Conservation (phyloP, 768 basidiomycete species). For the Leccinum broughii region DNA sequence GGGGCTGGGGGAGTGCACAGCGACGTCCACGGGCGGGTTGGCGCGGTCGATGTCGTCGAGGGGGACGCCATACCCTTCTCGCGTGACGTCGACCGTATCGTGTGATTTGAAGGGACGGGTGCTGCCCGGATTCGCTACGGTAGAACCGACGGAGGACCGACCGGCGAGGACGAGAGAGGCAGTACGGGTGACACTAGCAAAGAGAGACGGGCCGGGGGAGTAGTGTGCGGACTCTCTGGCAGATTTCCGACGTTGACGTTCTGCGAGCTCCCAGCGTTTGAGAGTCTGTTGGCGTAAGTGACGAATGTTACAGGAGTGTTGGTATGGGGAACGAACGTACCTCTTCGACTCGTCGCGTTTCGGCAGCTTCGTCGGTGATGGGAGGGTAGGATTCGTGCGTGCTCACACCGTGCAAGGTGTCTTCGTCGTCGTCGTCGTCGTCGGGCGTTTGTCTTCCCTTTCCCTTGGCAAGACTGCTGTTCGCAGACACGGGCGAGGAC, state of each 20-base stretch:
- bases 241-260: constrained; percentile 72
- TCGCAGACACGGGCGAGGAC: constrained; percentile 12
- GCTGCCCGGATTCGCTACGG: constrained; percentile 28
- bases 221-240: constrained; percentile 55
- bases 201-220: constrained; percentile 42
- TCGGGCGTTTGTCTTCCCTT: constrained; percentile 35
- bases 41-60: constrained; percentile 50
- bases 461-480: constrained; percentile 15
- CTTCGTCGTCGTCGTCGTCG: constrained; percentile 24
- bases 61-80: constrained; percentile 41
- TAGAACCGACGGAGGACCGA: constrained; percentile 36
- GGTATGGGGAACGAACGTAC: constrained; percentile 38
- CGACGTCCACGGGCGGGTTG: constrained; percentile 38
- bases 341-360: constrained; percentile 72
- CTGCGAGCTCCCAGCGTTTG: constrained; percentile 74
- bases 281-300: constrained; percentile 54
- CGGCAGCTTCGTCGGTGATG: constrained; percentile 60
- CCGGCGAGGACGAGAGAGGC: constrained; percentile 59
- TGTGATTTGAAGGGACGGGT: constrained; percentile 48
- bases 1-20: constrained; percentile 31
- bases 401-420: constrained; percentile 18
- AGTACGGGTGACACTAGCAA: constrained; percentile 57
- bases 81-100: constrained; percentile 47
- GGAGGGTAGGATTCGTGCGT: constrained; percentile 57
- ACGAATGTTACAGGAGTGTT: not conserved